Conservation (phyloP, 805 yeast species). For the Wickerhamiella azyma region DNA sequence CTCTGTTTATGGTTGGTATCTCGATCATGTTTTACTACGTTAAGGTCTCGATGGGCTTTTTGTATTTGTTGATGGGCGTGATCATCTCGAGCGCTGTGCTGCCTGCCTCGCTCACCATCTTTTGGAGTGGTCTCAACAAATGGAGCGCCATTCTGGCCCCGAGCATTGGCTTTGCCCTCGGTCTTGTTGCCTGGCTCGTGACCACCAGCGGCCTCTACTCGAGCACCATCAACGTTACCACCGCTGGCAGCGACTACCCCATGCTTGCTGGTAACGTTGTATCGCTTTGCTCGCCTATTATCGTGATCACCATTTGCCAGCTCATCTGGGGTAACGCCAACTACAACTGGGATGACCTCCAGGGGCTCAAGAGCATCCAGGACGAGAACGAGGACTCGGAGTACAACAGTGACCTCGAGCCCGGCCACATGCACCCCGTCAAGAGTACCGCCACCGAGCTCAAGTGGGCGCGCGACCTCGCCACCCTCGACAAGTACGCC, state of each 20-base stretch:
- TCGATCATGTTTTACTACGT: conserved; percentile 74
- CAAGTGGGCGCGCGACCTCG: conserved; percentile 33
- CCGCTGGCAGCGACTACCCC: conserved; percentile 62
- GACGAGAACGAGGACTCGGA: conserved; percentile 27
- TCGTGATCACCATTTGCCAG: conserved; percentile 55
- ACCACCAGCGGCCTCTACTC: conserved; percentile 27
- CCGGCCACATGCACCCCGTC: not conserved
- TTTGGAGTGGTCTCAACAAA: conserved; percentile 49
- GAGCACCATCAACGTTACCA: conserved; percentile 38
- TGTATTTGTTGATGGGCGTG: conserved; percentile 80
- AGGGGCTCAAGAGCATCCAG: conserved; percentile 41
- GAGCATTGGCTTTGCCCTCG: conserved; percentile 57
- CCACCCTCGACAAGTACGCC: conserved; percentile 40
- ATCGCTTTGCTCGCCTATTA: conserved; percentile 58
- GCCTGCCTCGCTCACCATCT: conserved; percentile 57
- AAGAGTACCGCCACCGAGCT: conserved; percentile 9
- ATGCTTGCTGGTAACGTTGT: conserved; percentile 85
- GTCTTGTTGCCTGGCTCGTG: conserved; percentile 54
- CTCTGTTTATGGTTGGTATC: conserved; percentile 62
- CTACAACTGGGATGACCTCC: conserved; percentile 58
- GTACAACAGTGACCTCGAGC: conserved; percentile 13
- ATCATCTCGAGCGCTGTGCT: conserved; percentile 77
- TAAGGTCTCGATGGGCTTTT: conserved; percentile 72
- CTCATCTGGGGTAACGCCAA: conserved; percentile 51
- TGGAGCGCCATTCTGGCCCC: conserved; percentile 68